phyloP scores from a whole-genome alignment of 1,284 basidiomycete genomes.

The Fomitiporia mediterranea region DNA sequence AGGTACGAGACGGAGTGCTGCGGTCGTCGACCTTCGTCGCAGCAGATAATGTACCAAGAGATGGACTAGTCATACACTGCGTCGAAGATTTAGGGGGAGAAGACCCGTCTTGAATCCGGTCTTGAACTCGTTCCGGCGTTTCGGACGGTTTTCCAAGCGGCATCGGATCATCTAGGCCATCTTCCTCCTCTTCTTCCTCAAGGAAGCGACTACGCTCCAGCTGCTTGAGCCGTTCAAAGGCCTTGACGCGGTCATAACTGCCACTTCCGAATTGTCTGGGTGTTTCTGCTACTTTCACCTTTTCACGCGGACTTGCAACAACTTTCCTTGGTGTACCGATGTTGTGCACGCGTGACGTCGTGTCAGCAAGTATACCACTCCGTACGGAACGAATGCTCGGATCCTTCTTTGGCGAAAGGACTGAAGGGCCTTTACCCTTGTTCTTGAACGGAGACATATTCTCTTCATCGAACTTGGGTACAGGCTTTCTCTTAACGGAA shows the following conservation, averaged over 20 bases:
- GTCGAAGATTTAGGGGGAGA: slow-evolving; percentile 9
- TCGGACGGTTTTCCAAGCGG: neutral
- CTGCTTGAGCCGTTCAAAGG: slow-evolving; percentile 38
- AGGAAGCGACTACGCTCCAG: slow-evolving; percentile 30
- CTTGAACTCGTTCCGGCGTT: neutral
- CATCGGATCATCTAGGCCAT: slow-evolving; percentile 14
- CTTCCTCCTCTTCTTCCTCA: slow-evolving; percentile 27
- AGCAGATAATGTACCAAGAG: slow-evolving; percentile 8
- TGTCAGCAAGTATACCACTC: slow-evolving; percentile 20
- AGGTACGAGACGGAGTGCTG: neutral
- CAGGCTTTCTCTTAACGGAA: slow-evolving; percentile 16
- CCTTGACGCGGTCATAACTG: slow-evolving; percentile 21
- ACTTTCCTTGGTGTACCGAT: slow-evolving; percentile 1
- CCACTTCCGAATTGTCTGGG: slow-evolving; percentile 14
- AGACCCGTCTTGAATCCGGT: neutral
- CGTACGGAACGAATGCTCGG: slow-evolving; percentile 3
- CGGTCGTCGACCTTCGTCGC: slow-evolving; percentile 7
- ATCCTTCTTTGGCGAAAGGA: neutral
- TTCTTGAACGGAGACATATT: neutral
- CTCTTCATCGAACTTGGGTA: slow-evolving; percentile 11
- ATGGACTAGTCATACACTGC: slow-evolving; percentile 1
- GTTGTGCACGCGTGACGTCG: slow-evolving; percentile 15
- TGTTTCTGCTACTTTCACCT: slow-evolving; percentile 2
- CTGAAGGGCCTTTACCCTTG: neutral
- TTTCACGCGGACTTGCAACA: neutral